phyloP scores from a whole-genome alignment of 108 stramenopile genomes.

The Cyclotella cryptica region DNA sequence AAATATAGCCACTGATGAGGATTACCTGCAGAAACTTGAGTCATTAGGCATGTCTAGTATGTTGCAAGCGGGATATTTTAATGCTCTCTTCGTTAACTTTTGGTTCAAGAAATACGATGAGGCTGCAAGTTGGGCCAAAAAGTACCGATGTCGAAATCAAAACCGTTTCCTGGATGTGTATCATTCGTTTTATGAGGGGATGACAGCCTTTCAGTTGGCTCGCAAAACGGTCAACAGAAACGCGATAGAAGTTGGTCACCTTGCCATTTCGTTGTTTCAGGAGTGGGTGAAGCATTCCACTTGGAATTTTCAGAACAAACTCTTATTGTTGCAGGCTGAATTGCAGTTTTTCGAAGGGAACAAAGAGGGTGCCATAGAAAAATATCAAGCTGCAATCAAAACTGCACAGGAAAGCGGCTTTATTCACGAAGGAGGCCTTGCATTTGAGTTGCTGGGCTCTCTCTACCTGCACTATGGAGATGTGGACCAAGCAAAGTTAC shows the following conservation, averaged over 20 bases:
- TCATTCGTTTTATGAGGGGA: slow-evolving; percentile 23
- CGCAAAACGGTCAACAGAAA: neutral
- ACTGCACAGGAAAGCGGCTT: neutral
- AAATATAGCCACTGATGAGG: too few relatives aligned
- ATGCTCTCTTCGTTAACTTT: slow-evolving; percentile 3
- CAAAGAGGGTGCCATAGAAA: neutral
- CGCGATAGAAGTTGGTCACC: neutral
- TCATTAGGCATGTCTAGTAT: neutral
- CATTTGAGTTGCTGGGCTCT: neutral
- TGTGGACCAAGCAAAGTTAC: neutral
- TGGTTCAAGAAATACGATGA: slow-evolving; percentile 8
- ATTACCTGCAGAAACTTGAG: too few relatives aligned
- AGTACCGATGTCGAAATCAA: neutral
- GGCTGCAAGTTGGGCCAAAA: slow-evolving; percentile 17
- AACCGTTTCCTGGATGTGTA: too few relatives aligned
- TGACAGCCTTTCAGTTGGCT: slow-evolving; percentile 16
- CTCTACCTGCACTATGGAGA: neutral
- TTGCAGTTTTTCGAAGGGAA: neutral
- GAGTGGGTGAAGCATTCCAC: neutral
- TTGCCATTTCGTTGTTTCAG: neutral
- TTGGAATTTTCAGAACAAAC: slow-evolving; percentile 16
- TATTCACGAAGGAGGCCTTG: slow-evolving; percentile 7
- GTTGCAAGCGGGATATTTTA: slow-evolving; percentile 1
- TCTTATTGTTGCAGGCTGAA: neutral
- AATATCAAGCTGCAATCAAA: neutral